phyloP scores from a whole-genome alignment of 164 flowering plant genomes.

The Kingdonia uniflora region DNA sequence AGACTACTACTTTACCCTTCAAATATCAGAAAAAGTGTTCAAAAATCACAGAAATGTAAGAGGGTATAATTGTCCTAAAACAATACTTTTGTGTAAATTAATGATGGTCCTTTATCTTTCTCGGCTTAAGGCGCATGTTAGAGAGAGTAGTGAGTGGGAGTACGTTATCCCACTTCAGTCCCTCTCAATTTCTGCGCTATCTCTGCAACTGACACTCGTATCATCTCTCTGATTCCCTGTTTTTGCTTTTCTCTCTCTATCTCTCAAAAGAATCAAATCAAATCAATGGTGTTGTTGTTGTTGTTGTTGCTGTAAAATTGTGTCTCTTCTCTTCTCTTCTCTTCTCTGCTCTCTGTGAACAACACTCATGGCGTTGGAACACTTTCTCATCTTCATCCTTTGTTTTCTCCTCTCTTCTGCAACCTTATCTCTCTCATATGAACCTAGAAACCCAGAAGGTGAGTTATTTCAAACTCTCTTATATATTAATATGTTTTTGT shows the following conservation, averaged over 20 bases:
- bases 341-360: neutral
- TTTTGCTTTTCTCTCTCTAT: conserved; percentile 12
- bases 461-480: neutral
- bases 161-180: conserved; percentile 10
- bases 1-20: neutral
- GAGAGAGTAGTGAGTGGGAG: too few species aligned
- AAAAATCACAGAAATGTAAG: neutral
- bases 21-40: neutral
- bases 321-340: conserved; percentile 1
- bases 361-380: conserved; percentile 29
- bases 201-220: conserved; percentile 21
- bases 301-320: too few species aligned
- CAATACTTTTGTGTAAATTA: neutral
- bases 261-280: neutral
- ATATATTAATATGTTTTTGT: neutral
- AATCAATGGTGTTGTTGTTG: too few species aligned
- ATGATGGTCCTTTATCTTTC: neutral
- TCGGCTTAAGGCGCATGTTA: neutral
- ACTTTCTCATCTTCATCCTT: conserved; percentile 9
- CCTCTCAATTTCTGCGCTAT: conserved; percentile 42
- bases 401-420: conserved; percentile 17
- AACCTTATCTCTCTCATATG: conserved; percentile 32
- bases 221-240: conserved; percentile 25
- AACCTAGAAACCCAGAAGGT: conserved; percentile 85
- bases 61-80: neutral